A percentile compares a stretch with the other conserved stretches of the same genome.
phyloP scores from a whole-genome alignment of 257 asterid genomes.

The Primulina tabacum region DNA sequence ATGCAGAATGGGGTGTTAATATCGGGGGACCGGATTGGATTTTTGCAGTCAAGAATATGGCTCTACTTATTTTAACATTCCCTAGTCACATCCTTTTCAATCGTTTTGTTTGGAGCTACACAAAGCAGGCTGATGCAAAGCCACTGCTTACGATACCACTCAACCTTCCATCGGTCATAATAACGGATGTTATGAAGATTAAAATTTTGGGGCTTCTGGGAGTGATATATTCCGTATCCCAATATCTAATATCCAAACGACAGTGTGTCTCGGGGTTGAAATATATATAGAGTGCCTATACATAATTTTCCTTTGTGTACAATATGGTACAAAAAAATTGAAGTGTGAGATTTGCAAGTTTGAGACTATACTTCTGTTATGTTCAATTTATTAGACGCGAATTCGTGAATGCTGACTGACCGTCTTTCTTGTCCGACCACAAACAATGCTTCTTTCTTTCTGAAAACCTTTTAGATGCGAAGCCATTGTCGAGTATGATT shows the following conservation, averaged over 20 bases:
- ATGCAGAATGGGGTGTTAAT: slow-evolving; percentile 77
- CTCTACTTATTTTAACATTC: slow-evolving; percentile 75
- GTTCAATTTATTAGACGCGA: slow-evolving; percentile 40
- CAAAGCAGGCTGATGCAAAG: slow-evolving; percentile 56
- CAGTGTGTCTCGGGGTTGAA: slow-evolving; percentile 83
- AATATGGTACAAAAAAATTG: slow-evolving; percentile 31
- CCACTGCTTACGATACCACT: slow-evolving; percentile 78
- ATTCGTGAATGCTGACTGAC: slow-evolving; percentile 27
- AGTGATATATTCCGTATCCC: slow-evolving; percentile 76
- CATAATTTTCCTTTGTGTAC: slow-evolving; percentile 29
- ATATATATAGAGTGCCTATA: slow-evolving; percentile 61
- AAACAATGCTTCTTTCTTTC: background rate
- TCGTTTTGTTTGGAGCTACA: slow-evolving; percentile 89
- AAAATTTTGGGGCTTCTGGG: slow-evolving; percentile 94
- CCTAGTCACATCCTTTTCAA: slow-evolving; percentile 93
- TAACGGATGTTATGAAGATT: slow-evolving; percentile 73
- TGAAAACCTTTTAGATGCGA: no score
- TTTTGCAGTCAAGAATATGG: slow-evolving; percentile 82
- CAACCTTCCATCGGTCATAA: slow-evolving; percentile 70
- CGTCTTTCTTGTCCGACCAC: background rate
- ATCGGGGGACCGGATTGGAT: slow-evolving; percentile 93
- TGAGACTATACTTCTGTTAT: slow-evolving; percentile 25
- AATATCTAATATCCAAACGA: slow-evolving; percentile 82
- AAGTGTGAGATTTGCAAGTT: slow-evolving; percentile 28
- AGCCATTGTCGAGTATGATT: no score